These are phyloP conservation scores for Mycena latifolia DNA, from an alignment of 768 basidiomycete species.

Conservation along the genomic window DNA sequence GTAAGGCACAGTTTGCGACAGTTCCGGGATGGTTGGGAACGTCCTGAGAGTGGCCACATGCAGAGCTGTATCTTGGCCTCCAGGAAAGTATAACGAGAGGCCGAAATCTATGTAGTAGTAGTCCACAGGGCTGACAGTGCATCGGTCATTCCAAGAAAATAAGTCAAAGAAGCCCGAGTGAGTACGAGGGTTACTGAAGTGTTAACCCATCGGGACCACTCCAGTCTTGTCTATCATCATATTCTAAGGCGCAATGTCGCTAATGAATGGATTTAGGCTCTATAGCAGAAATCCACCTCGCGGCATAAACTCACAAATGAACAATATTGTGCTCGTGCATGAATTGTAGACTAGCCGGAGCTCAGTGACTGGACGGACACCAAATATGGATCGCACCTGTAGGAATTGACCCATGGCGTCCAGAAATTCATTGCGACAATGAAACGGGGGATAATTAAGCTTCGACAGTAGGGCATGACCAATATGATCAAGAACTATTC, in stretches of 20 bases:
- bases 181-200: conserved; percentile 10
- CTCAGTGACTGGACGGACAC: neutral
- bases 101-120: conserved; percentile 36
- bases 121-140: conserved; percentile 17
- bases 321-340: conserved; percentile 29
- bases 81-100: conserved; percentile 11
- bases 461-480: conserved; percentile 31
- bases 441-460: conserved; percentile 30
- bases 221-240: conserved; percentile 29
- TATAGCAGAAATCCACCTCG: neutral
- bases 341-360: conserved; percentile 24
- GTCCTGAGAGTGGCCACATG: neutral
- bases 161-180: conserved; percentile 1
- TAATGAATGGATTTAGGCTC: neutral
- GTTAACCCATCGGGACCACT: conserved; percentile 25
- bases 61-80: conserved; percentile 13
- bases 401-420: conserved; percentile 32
- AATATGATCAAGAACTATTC: conserved; percentile 4
- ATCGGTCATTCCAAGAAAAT: conserved; percentile 20
- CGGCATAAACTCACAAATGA: conserved; percentile 19
- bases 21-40: conserved; percentile 22
- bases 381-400: neutral
- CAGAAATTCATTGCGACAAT: conserved; percentile 30
- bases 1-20: conserved; percentile 22
- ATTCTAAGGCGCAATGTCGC: conserved; percentile 25